Evolutionary conservation across 2,329 filamentous ascomycete species (phyloP).

Genomic region (Epichloe gansuensis): DNA sequence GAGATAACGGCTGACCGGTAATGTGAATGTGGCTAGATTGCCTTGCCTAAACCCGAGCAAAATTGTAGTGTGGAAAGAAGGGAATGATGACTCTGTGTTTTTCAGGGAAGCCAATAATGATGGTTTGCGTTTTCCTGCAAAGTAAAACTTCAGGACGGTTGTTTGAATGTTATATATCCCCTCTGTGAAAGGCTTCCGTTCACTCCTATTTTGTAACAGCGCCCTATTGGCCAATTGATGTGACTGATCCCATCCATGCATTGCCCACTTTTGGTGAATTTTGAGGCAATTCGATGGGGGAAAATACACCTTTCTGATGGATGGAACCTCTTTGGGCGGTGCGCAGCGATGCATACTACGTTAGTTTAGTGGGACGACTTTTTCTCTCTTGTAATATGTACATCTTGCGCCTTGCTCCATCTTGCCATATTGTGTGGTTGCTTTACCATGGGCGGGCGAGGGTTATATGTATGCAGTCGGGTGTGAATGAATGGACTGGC

Average conservation of each 20-base stretch:
- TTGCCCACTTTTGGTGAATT: neutral
- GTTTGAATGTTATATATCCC: neutral
- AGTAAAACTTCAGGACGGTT: neutral
- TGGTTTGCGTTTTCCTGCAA: neutral
- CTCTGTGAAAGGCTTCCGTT: neutral
- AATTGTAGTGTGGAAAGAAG: too few species aligned
- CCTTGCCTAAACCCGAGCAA: too few species aligned
- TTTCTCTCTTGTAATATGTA: neutral
- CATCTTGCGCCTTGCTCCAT: neutral
- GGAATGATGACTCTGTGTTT: too few species aligned
- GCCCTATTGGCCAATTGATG: neutral
- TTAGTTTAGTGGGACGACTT: neutral
- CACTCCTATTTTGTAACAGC: neutral
- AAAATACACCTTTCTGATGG: neutral
- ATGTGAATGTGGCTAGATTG: neutral
- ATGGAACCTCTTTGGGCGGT: neutral
- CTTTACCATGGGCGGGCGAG: neutral
- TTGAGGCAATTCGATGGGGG: neutral
- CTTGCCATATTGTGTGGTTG: neutral
- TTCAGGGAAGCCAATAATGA: neutral
- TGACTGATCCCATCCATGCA: slow-evolving; percentile 5
- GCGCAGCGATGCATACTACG: neutral
- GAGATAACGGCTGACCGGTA: neutral
- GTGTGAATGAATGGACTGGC: neutral
- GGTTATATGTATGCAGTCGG: neutral